Percentiles rank a stretch among this genome's conserved stretches.
These are phyloP conservation scores for Shiraia sp. DNA, from an alignment of 2,329 filamentous ascomycete species.

Conservation along the genomic window DNA sequence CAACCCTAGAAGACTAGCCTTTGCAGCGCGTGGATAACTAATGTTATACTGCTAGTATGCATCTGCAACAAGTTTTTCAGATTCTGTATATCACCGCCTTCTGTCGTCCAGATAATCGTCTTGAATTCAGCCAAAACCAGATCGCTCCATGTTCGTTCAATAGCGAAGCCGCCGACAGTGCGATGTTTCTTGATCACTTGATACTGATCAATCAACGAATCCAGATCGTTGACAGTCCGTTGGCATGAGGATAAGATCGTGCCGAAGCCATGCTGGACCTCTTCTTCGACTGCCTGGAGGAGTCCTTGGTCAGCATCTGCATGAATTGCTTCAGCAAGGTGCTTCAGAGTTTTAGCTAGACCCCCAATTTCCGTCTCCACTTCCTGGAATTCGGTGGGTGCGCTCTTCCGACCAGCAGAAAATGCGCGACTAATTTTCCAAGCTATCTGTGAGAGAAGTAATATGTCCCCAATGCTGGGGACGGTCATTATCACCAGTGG, in stretches of 20 bases:
- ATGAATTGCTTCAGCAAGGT: constrained; percentile 51
- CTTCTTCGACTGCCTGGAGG: constrained; percentile 39
- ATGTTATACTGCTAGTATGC: constrained; percentile 47
- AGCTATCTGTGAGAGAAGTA: constrained; percentile 52
- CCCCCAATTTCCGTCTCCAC: constrained; percentile 48
- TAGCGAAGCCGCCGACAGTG: constrained; percentile 45
- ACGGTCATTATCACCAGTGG: constrained; percentile 30
- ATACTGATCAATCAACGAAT: constrained; percentile 51
- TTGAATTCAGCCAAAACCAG: constrained; percentile 48
- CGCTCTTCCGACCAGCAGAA: constrained; percentile 44
- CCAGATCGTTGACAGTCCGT: constrained; percentile 48
- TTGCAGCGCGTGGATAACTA: constrained; percentile 49
- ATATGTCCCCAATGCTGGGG: constrained; percentile 48
- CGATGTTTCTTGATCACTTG: constrained; percentile 49
- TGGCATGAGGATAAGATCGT: constrained; percentile 47
- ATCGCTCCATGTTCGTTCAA: constrained; percentile 51
- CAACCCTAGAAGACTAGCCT: constrained; percentile 30
- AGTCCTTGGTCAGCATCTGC: constrained; percentile 40
- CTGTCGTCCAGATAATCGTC: constrained; percentile 51
- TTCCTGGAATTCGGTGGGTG: constrained; percentile 48
- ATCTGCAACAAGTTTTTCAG: constrained; percentile 48
- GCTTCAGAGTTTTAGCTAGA: constrained; percentile 49
- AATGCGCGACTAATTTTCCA: constrained; percentile 53
- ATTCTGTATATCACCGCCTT: constrained; percentile 47
- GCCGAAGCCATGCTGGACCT: constrained; percentile 43